Conservation (phyloP, 345 rosid species). For the Populus pruinosa region DNA sequence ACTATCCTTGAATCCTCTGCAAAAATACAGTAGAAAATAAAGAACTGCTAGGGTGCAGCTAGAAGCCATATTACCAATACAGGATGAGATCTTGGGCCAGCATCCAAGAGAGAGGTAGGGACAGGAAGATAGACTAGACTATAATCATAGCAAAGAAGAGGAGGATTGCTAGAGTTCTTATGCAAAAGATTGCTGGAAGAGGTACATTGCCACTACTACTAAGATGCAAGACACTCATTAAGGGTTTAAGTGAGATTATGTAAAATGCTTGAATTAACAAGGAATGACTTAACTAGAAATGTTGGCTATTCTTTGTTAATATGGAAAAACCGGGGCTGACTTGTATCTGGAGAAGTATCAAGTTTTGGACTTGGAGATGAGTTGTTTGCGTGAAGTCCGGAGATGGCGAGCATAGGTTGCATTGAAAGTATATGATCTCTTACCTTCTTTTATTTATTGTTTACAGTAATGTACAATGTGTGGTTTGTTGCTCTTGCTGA, state of each 20-base stretch:
- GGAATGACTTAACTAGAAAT: too few relatives aligned
- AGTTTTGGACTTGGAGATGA: slow-evolving; percentile 99
- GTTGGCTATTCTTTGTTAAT: too few relatives aligned
- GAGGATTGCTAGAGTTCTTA: too few relatives aligned
- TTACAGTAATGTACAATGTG: not conserved
- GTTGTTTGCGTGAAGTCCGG: slow-evolving; percentile 89
- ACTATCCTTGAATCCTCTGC: not conserved
- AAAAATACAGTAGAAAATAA: not conserved
- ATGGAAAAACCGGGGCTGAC: slow-evolving; percentile 42
- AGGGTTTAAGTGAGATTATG: too few relatives aligned
- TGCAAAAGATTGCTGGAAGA: too few relatives aligned
- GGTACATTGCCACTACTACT: too few relatives aligned
- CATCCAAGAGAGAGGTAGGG: too few relatives aligned
- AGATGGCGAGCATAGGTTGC: slow-evolving; percentile 94
- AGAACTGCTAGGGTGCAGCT: not conserved
- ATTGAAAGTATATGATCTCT: slow-evolving; percentile 54
- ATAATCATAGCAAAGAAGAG: too few relatives aligned
- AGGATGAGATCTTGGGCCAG: too few relatives aligned
- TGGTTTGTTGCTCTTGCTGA: not conserved
- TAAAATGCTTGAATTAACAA: too few relatives aligned
- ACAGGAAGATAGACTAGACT: too few relatives aligned
- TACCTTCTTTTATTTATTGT: not conserved
- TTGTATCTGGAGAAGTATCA: slow-evolving; percentile 92
- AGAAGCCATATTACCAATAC: not conserved
- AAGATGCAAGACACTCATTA: not conserved